Evolutionary conservation across 768 basidiomycete genomes (phyloP).

Genomic region (Melanogaster broomeanus): DNA sequence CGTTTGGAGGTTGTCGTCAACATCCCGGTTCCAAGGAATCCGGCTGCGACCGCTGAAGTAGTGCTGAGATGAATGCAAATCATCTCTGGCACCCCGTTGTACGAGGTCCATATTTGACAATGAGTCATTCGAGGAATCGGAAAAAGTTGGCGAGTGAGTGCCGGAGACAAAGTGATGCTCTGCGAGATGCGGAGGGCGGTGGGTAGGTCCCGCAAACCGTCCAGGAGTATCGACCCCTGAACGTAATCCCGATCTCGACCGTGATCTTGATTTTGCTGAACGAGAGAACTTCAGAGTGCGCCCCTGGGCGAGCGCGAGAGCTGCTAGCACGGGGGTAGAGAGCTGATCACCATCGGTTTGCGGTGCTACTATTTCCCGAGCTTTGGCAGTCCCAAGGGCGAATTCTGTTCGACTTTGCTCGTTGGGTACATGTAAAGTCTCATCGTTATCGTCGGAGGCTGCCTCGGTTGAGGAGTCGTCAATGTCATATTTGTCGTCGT

Average conservation of each 20-base stretch:
- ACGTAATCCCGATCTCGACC: conserved; percentile 37
- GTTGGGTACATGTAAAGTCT: conserved; percentile 5
- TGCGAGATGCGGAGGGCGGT: conserved; percentile 43
- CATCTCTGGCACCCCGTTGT: conserved; percentile 54
- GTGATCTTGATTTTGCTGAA: conserved; percentile 33
- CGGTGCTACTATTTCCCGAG: conserved; percentile 21
- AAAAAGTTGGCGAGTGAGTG: conserved; percentile 36
- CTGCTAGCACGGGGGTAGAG: conserved; percentile 30
- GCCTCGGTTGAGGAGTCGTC: conserved; percentile 80
- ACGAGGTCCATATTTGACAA: conserved; percentile 34
- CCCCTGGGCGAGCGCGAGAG: conserved; percentile 34
- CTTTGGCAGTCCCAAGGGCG: conserved; percentile 29
- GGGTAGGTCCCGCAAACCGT: conserved; percentile 54
- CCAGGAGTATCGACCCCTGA: conserved; percentile 69
- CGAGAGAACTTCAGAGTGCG: conserved; percentile 30
- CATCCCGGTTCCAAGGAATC: conserved; percentile 61
- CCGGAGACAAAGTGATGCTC: conserved; percentile 34
- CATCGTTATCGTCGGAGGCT: conserved; percentile 13
- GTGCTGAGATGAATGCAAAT: conserved; percentile 44
- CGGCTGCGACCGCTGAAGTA: conserved; percentile 49
- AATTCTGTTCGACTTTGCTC: conserved; percentile 15
- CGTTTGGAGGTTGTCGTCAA: conserved; percentile 60
- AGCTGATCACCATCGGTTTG: conserved; percentile 30
- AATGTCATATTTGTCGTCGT: conserved; percentile 88
- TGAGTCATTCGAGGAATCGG: conserved; percentile 41